Conservation (phyloP, 352 stramenopile genomes). For the Phytophthora podocarpi region DNA sequence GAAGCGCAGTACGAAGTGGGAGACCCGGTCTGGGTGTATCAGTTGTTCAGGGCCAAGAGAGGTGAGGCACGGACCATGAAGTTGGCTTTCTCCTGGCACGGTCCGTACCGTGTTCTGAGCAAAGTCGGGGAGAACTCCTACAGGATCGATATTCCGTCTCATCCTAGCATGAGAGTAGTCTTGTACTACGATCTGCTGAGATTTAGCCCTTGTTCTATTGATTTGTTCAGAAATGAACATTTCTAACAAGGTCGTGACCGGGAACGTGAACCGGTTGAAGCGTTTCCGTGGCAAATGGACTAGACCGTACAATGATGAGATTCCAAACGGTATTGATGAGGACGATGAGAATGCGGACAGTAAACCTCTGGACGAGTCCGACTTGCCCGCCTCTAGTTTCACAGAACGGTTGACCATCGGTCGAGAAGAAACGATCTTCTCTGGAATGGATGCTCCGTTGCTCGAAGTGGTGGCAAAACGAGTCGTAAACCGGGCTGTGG, state of each 20-base stretch:
- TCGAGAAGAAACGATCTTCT: background rate
- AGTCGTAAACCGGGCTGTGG: background rate
- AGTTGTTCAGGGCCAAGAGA: background rate
- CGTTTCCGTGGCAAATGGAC: background rate
- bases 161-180: slow-evolving; percentile 53
- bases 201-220: slow-evolving; percentile 32
- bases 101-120: background rate
- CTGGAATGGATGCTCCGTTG: background rate
- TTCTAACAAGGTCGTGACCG: background rate
- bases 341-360: background rate
- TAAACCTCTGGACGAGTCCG: background rate
- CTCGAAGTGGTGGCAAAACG: background rate
- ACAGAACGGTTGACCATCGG: background rate
- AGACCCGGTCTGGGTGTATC: no score
- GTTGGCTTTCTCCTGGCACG: background rate
- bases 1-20: no score
- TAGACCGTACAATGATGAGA: background rate
- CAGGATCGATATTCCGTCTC: background rate
- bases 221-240: slow-evolving; percentile 30
- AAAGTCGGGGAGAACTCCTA: background rate
- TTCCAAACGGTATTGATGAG: background rate
- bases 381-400: background rate
- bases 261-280: slow-evolving; percentile 9
- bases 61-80: background rate
- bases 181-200: slow-evolving; percentile 90